Base-by-base conservation (phyloP, 2,329 filamentous ascomycete species). In the Metarhizium sp. region DNA sequence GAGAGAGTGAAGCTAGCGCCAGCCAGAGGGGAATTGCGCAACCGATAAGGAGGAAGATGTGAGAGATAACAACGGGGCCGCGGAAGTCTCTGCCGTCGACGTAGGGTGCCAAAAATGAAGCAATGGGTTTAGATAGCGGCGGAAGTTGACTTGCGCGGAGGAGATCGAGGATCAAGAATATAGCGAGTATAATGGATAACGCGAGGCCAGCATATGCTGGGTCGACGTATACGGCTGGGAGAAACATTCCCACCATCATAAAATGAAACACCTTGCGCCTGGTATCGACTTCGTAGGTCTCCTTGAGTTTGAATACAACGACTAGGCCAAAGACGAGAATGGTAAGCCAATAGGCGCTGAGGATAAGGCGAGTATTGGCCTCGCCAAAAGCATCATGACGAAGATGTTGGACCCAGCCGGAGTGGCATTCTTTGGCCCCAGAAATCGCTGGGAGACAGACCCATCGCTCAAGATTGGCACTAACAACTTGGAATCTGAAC, bases 261-360 rank as follows among this genome's bases (percentile, higher is more conserved):
- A 95, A 95, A 70, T 99, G 94, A 69, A 99, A 99, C 29, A 97
- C 89, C 71, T 99, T 99, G 52, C 94, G 85, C 51, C 94, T 83
- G 1, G 94, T 99, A 71, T 99, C 94, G 50, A 99, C 92, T 71
- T 96, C 92, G 61, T 88, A 92, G 51, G 89, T 76, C 3, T 84
- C 76, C 45, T 87, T 88, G 42, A 95, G 79, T 46, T 79, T 82
- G 53, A 94, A 82, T 7, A 96, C 89, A 4, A 88, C 77, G 10
- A 84, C 73, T 40, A 97, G 78, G 1, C 92, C 94, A 1, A 83
- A 67, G 16, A 81, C 67, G 16, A 97, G 79, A 54, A 95, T 82
- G 4, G 71, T 61, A 1, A 85, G 60, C 77, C 87, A 97, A 75
- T 96, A 96, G 3, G 71, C 81, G 55, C 81, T 80, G 18, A 97